Evolutionary conservation across 1,284 basidiomycete genomes (phyloP).

Genomic region (Inonotus hispidus): DNA sequence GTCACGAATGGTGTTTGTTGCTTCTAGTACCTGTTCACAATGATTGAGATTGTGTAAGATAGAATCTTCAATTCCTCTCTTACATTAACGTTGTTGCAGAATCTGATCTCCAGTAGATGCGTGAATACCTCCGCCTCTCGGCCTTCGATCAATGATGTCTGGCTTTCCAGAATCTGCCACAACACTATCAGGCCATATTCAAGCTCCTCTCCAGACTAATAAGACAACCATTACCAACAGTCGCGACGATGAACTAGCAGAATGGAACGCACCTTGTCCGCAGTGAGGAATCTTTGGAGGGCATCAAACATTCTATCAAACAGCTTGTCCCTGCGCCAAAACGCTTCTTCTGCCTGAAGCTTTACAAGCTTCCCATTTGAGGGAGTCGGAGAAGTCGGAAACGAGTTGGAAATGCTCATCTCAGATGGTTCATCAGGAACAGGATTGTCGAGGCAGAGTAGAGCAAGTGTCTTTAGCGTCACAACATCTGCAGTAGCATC

Average conservation of each 20-base stretch:
- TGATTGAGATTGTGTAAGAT: conserved; percentile 16
- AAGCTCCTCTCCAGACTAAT: conserved; percentile 49
- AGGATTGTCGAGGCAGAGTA: conserved; percentile 56
- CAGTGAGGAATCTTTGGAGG: conserved; percentile 53
- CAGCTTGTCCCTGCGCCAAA: conserved; percentile 63
- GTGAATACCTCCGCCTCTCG: conserved; percentile 66
- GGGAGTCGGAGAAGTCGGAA: conserved; percentile 46
- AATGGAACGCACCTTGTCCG: conserved; percentile 43
- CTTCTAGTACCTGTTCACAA: conserved; percentile 60
- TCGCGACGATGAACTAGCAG: conserved; percentile 8
- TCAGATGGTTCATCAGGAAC: conserved; percentile 32
- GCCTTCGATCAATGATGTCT: conserved; percentile 62
- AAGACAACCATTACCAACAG: conserved; percentile 13
- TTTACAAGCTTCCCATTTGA: conserved; percentile 33
- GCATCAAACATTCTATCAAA: conserved; percentile 63
- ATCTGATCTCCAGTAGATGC: conserved; percentile 55
- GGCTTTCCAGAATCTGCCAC: conserved; percentile 72
- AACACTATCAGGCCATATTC: conserved; percentile 70
- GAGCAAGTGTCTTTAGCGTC: conserved; percentile 54
- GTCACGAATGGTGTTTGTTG: conserved; percentile 74
- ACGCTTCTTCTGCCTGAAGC: conserved; percentile 41
- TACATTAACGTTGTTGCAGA: conserved; percentile 64
- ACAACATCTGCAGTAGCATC: conserved; percentile 43
- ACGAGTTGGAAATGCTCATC: conserved; percentile 31
- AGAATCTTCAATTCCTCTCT: not conserved